Evolutionary conservation across 257 asterid species (phyloP), one percentile per base, ranked within the genome.

Genomic region (Paraleonurus japonicus): DNA sequence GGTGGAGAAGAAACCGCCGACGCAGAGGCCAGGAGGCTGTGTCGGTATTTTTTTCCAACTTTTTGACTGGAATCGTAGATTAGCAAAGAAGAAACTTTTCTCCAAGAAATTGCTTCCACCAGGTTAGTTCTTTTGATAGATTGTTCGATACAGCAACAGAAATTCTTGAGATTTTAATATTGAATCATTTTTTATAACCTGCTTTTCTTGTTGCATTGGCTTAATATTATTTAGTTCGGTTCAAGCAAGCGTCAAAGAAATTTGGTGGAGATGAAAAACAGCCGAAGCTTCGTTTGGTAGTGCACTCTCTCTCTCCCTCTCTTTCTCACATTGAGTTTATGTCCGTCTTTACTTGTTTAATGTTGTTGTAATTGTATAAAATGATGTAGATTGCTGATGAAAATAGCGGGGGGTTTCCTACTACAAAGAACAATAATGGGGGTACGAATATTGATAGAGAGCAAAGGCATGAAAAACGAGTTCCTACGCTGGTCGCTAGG

Each of bases 341-440:
- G 7, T 32, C 8, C 7, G 26, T 53, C 0, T 39, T 5, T 1
- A 2, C 16, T 10, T 66, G 54, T 11, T 8, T 47, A 4, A 26
- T 12, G 57, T 55, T 12, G 2, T 73, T 48, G 35, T 28, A 24
- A 32, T 57, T 77, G 64, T 74, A 57, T 76, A 58, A n/a, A 54
- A 75, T 72, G 61, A 11, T 71, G 64, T 83, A 95, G 99, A 92
- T 95, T 85, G 93, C 95, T 74, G 88, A 92, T 84, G 98, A 95
- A 81, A 95, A 89, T 60, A 86, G 90, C 33, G 99, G 98, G 22
- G 98, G 98, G 11, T 92, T 95, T 68, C 98, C 97, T 30, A 70
- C 30, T 54, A 37, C 76, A 24, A 89, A 83, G 84, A 79, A 3
- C 71, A 67, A 39, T 33, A 70, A 78, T 75, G 88, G 80, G 53